Evolutionary conservation across 257 asterid species (phyloP), one percentile per base, ranked within the genome.

Genomic region (Ehretia macrophylla): DNA sequence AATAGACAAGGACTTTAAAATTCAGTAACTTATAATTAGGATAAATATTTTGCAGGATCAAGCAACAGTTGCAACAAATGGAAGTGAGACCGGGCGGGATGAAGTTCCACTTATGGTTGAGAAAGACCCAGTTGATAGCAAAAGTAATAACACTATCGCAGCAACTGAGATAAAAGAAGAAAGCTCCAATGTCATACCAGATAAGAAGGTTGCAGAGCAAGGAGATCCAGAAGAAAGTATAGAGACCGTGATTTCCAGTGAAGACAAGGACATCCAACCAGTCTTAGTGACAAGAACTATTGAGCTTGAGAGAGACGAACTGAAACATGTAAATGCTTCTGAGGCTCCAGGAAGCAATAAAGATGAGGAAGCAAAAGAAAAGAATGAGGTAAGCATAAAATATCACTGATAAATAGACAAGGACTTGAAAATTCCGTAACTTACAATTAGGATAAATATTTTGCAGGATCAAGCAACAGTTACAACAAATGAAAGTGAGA

Each of bases 51-150:
- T 48, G 50, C 65, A 60, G 19, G 65, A 60, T 22, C 56, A 32
- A 32, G 57, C 65, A 48, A 19, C 44, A 60, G 47, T 53, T 51
- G 42, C 75, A 72, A 64, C 57, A 39, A 56, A 20, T 55, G 57
- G 51, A 48, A 17, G 63, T 14, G 73, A 59, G 63, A 71, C 55
- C 56, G 66, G 67, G 45, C 60, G 40, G n/a, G 56, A 77, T 18
- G 93, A 81, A 62, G 74, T 77, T 60, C 85, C 83, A 11, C 87
- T 84, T 55, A 68, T 77, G 56, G 91, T 86, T 49, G 85, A 83
- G 20, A 42, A 14, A 42, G 47, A 42, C 47, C 16, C 16, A 42
- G 47, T 10, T 42, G 47, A 10, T 3, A 2, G 12, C 47, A 42
- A 14, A 42, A 42, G 47, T 14, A 14, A 11, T n/a, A n/a, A n/a